Conservation (phyloP, 257 asterid genomes). For the Salvia hispanica region DNA sequence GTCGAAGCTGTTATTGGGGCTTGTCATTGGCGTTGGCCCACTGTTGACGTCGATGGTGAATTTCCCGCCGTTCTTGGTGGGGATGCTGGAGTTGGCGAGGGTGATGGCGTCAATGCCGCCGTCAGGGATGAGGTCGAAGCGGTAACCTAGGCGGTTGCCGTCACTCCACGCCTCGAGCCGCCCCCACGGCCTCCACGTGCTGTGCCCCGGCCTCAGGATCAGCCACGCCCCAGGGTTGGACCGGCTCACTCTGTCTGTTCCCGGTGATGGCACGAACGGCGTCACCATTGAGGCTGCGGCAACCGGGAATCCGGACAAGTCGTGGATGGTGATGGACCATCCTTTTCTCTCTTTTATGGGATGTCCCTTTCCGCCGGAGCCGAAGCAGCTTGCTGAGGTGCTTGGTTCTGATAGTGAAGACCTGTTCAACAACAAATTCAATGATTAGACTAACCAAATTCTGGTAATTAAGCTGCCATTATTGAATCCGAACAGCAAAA, state of each 20-base stretch:
- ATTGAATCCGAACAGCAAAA: no score
- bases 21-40: conserved; percentile 73
- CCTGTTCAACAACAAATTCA: conserved; percentile 42
- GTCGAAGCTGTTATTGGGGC: conserved; percentile 87
- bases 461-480: no score
- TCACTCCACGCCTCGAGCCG: conserved; percentile 96
- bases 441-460: conserved; percentile 22
- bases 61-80: conserved; percentile 69
- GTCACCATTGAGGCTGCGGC: conserved; percentile 98
- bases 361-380: conserved; percentile 37
- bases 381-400: conserved; percentile 66
- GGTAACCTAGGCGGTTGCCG: conserved; percentile 65
- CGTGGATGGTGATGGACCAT: conserved; percentile 97
- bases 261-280: conserved; percentile 91
- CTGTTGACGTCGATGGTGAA: conserved; percentile 70
- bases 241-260: conserved; percentile 66
- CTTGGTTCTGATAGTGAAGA: conserved; percentile 73
- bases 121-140: conserved; percentile 85
- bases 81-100: conserved; percentile 59
- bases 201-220: conserved; percentile 79
- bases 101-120: conserved; percentile 74
- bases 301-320: conserved; percentile 92
- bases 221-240: conserved; percentile 99
- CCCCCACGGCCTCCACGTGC: conserved; percentile 98
- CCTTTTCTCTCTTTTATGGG: conserved; percentile 74